Evolutionary conservation across 257 asterid species (phyloP).

Genomic region (Osmanthus fragrans): DNA sequence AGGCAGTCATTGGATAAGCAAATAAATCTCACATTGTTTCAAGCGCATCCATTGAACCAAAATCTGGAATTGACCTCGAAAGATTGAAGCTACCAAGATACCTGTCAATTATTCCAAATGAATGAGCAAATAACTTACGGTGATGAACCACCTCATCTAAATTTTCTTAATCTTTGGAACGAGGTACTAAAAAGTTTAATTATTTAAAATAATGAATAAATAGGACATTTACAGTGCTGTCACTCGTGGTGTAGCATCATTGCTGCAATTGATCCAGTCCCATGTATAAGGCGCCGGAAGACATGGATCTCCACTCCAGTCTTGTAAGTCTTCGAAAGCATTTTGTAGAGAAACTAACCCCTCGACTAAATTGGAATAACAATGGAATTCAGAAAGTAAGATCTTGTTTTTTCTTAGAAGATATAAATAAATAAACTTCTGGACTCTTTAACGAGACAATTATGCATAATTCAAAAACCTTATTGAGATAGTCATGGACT

Average conservation of each 20-base stretch:
- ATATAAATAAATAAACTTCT: neutral
- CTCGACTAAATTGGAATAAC: slow-evolving; percentile 30
- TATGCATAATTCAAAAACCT: too few relatives aligned
- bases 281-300: slow-evolving; percentile 62
- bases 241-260: slow-evolving; percentile 52
- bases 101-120: slow-evolving; percentile 23
- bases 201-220: neutral
- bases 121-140: neutral
- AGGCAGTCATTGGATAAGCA: neutral
- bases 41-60: slow-evolving; percentile 54
- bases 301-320: slow-evolving; percentile 75
- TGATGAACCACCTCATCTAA: neutral
- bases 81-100: slow-evolving; percentile 30
- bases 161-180: neutral
- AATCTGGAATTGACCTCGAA: slow-evolving; percentile 41
- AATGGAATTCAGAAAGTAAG: neutral
- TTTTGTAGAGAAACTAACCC: slow-evolving; percentile 43
- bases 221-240: slow-evolving; percentile 53
- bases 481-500: too few relatives aligned
- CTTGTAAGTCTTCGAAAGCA: slow-evolving; percentile 33
- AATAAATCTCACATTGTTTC: slow-evolving; percentile 43
- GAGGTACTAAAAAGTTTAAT: neutral
- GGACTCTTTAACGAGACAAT: neutral
- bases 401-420: neutral
- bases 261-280: slow-evolving; percentile 71